These are phyloP conservation scores for Microstroma glucosiphilum DNA, from an alignment of 1,284 basidiomycete genomes.

Conservation along the genomic window DNA sequence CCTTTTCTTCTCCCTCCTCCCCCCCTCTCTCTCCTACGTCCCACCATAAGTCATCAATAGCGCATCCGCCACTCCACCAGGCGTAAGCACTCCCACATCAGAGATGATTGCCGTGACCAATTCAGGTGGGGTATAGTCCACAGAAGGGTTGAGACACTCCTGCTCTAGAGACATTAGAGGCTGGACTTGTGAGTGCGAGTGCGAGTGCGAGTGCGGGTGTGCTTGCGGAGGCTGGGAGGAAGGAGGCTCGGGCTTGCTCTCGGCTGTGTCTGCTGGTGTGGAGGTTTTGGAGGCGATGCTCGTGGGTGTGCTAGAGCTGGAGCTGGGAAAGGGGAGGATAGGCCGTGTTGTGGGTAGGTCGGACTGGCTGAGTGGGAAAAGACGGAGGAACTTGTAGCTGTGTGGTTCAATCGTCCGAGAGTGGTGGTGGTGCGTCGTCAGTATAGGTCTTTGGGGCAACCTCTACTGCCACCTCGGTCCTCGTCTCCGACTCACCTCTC, in stretches of 20 bases:
- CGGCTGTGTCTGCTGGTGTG: background rate
- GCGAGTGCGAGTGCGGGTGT: background rate
- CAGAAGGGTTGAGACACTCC: slow-evolving; percentile 36
- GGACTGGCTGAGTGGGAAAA: slow-evolving; percentile 93
- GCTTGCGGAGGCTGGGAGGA: background rate
- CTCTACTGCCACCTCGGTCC: background rate
- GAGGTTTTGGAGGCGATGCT: slow-evolving; percentile 3
- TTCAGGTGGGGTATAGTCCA: slow-evolving; percentile 59
- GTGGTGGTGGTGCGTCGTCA: slow-evolving; percentile 7
- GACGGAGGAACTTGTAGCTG: slow-evolving; percentile 90
- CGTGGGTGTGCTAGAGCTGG: background rate
- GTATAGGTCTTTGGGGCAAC: background rate
- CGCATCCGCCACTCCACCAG: slow-evolving; percentile 83
- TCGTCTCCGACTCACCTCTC: slow-evolving; percentile 55
- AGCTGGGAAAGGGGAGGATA: slow-evolving; percentile 27
- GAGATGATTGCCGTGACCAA: slow-evolving; percentile 83
- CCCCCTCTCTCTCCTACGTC: background rate
- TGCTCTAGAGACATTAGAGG: slow-evolving; percentile 33
- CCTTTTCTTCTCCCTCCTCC: background rate
- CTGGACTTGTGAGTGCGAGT: background rate
- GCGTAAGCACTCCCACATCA: slow-evolving; percentile 83
- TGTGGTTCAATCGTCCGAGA: background rate
- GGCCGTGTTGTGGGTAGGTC: slow-evolving; percentile 64
- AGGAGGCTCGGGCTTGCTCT: background rate
- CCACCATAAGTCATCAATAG: slow-evolving; percentile 73